Evolutionary conservation across 257 asterid species (phyloP).

Genomic region (Penstemon davidsonii): DNA sequence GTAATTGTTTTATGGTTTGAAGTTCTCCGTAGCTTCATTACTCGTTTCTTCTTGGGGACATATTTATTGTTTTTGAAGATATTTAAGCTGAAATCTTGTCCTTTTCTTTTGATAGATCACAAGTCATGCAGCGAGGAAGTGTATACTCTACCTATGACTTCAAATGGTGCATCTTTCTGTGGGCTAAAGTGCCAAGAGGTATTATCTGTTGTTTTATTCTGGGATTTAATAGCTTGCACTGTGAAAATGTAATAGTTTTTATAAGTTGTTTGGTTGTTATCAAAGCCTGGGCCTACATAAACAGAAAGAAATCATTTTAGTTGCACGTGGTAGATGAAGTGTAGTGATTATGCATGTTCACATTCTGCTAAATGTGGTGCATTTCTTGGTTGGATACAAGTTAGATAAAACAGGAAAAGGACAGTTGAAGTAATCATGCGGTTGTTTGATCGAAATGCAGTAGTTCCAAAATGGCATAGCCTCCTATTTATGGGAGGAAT

Average conservation of each 20-base stretch:
- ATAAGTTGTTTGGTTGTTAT: conserved; percentile 18
- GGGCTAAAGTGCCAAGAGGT: conserved; percentile 90
- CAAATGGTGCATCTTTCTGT: conserved; percentile 60
- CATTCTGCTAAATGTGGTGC: not conserved
- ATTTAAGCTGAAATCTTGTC: conserved; percentile 22
- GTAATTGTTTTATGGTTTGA: conserved; percentile 42
- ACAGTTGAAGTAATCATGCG: not conserved
- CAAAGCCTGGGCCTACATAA: not conserved
- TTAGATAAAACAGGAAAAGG: no score
- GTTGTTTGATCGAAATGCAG: not conserved
- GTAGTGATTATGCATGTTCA: conserved; percentile 3
- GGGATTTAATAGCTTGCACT: conserved; percentile 15
- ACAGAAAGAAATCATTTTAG: not conserved
- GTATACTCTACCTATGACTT: conserved; percentile 39
- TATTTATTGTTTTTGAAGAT: not conserved
- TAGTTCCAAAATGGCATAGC: not conserved
- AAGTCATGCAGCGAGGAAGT: conserved; percentile 56
- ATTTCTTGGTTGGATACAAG: no score
- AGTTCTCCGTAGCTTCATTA: conserved; percentile 16
- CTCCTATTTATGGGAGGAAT: not conserved
- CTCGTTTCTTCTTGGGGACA: conserved; percentile 6
- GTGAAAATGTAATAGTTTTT: not conserved
- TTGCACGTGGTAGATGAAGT: not conserved
- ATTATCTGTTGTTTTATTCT: conserved; percentile 30
- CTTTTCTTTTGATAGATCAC: conserved; percentile 58